phyloP scores from a whole-genome alignment of 805 yeast species.

The Hanseniaspora mollemarum region DNA sequence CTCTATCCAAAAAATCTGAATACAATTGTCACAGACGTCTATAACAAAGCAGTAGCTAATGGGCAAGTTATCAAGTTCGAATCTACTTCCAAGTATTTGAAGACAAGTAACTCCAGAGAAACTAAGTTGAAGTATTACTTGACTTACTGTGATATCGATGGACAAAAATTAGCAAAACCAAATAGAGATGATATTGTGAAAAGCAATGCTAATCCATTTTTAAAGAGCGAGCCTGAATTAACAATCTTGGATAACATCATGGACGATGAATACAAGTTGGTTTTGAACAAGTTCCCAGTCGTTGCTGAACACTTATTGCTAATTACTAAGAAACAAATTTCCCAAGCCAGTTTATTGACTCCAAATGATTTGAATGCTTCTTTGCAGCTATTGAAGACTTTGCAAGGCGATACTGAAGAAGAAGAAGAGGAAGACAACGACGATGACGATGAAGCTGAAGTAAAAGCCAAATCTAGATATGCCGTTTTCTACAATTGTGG shows the following conservation, averaged over 20 bases:
- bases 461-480: conserved; percentile 39
- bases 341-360: conserved; percentile 60
- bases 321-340: conserved; percentile 60
- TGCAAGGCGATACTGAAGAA: conserved; percentile 29
- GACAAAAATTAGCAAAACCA: conserved; percentile 26
- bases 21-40: conserved; percentile 32
- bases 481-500: conserved; percentile 87
- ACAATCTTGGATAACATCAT: conserved; percentile 44
- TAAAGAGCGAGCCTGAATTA: conserved; percentile 64
- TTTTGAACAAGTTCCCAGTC: conserved; percentile 81
- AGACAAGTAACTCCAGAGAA: conserved; percentile 27
- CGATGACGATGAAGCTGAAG: conserved; percentile 28
- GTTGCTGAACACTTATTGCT: conserved; percentile 66
- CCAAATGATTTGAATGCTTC: conserved; percentile 58
- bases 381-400: conserved; percentile 40
- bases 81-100: conserved; percentile 30
- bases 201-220: conserved; percentile 56
- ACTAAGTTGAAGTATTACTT: conserved; percentile 28
- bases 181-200: conserved; percentile 29
- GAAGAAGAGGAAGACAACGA: conserved; percentile 15
- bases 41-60: conserved; percentile 37
- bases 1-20: conserved; percentile 30
- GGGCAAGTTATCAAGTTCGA: conserved; percentile 44
- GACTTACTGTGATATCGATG: conserved; percentile 11
- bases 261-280: conserved; percentile 43